Percentiles rank a stretch among this genome's conserved stretches.
These are phyloP conservation scores for Colletotrichum endophyticum DNA, from an alignment of 2,329 filamentous ascomycete species.

Conservation along the genomic window DNA sequence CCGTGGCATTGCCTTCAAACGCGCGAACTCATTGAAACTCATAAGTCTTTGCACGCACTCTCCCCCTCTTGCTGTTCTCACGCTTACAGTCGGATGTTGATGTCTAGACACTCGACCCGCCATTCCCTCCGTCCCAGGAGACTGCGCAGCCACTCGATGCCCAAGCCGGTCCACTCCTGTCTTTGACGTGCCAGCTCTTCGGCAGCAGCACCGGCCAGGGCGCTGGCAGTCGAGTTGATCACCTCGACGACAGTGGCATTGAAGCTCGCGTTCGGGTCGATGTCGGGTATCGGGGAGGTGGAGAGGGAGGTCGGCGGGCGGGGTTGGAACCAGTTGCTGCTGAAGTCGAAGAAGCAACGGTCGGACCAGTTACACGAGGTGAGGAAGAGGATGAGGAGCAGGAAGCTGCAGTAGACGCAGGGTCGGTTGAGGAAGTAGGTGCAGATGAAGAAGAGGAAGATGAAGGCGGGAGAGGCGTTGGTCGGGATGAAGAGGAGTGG, in stretches of 20 bases:
- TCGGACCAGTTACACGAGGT: constrained; percentile 91
- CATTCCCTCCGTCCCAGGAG: constrained; percentile 84
- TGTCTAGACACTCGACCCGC: constrained; percentile 89
- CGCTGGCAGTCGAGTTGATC: constrained; percentile 72
- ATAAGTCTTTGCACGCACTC: not conserved
- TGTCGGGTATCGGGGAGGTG: constrained; percentile 28
- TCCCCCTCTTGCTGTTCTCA: too few relatives aligned
- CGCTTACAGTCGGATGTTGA: constrained; percentile 76
- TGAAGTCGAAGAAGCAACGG: constrained; percentile 91
- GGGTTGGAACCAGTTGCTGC: constrained; percentile 92
- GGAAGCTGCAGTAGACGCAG: constrained; percentile 96
- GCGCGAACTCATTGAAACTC: not conserved
- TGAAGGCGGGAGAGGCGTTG: constrained; percentile 83
- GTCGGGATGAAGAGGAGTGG: constrained; percentile 88
- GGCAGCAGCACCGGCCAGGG: constrained; percentile 69
- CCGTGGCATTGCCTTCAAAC: not conserved
- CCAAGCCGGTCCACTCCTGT: constrained; percentile 76
- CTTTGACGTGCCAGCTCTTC: constrained; percentile 62
- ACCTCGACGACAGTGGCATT: constrained; percentile 58
- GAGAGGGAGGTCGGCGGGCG: constrained; percentile 51
- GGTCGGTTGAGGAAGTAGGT: constrained; percentile 97
- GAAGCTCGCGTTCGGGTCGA: constrained; percentile 37
- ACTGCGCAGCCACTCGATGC: constrained; percentile 85
- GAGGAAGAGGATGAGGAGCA: constrained; percentile 92
- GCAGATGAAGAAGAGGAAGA: constrained; percentile 87